phyloP scores from a whole-genome alignment of 2,329 filamentous ascomycete genomes.

The Intubia oerlemansii region DNA sequence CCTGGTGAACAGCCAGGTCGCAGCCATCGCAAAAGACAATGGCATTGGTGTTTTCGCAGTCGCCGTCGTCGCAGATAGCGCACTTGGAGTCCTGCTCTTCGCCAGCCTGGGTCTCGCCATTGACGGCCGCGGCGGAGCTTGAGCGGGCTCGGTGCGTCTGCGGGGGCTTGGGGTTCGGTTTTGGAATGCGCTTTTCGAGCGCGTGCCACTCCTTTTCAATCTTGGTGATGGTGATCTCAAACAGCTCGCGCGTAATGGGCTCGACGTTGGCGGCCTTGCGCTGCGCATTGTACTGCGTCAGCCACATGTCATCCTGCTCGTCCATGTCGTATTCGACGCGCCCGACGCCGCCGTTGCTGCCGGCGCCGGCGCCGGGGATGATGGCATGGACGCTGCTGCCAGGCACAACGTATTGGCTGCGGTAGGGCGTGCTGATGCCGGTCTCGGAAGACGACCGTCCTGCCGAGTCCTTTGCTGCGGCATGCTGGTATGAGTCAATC shows the following conservation, averaged over 20 bases:
- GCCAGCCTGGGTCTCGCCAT: constrained; percentile 65
- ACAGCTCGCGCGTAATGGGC: constrained; percentile 75
- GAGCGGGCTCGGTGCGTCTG: constrained; percentile 86
- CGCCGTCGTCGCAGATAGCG: constrained; percentile 95
- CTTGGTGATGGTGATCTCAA: constrained; percentile 96
- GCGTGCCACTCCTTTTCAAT: constrained; percentile 98
- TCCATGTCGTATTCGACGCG: constrained; percentile 99
- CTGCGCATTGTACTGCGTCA: constrained; percentile 62
- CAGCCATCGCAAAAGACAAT: constrained; percentile 98
- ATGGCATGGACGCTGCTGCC: constrained; percentile 23
- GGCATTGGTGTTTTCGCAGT: constrained; percentile 96
- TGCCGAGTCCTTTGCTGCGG: too few species aligned
- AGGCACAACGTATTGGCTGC: constrained; percentile 11
- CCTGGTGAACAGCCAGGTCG: constrained; percentile 91
- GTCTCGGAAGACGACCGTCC: too few species aligned
- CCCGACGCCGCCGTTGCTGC: constrained; percentile 31
- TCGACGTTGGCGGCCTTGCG: constrained; percentile 57
- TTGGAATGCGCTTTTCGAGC: constrained; percentile 87
- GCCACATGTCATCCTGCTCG: constrained; percentile 94
- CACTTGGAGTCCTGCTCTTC: constrained; percentile 97
- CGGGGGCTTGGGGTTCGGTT: constrained; percentile 87
- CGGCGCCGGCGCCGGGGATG: constrained; percentile 2
- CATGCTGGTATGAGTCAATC: constrained; percentile 17
- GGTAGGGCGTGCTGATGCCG: too few species aligned
- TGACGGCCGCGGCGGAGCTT: constrained; percentile 85